A percentile compares a stretch with the other conserved stretches of the same genome.
phyloP scores from a whole-genome alignment of 192 early-diverging fungal genomes.

The Coemansia sp. region DNA sequence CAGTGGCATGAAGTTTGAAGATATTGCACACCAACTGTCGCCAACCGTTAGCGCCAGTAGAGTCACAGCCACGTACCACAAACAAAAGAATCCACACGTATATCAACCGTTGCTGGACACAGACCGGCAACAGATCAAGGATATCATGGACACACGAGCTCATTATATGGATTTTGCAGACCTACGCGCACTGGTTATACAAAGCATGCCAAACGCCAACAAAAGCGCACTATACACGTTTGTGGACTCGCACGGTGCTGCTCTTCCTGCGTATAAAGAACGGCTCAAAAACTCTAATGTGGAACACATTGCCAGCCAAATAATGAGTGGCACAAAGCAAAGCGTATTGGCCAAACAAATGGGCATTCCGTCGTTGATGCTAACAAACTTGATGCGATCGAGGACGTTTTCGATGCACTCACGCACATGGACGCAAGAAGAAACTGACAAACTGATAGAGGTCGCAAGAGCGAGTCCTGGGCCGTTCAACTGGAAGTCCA shows the following conservation, averaged over 20 bases:
- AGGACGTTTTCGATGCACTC: neutral
- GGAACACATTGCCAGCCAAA: neutral
- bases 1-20: slow-evolving; percentile 6
- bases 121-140: neutral
- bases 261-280: neutral
- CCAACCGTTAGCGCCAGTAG: neutral
- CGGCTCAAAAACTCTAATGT: neutral
- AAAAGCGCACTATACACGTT: neutral
- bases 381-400: neutral
- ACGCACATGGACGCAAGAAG: neutral
- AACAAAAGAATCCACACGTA: neutral
- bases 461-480: neutral
- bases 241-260: neutral
- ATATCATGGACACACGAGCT: neutral
- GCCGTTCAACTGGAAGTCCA: neutral
- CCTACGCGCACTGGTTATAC: neutral
- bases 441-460: neutral
- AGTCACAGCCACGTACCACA: neutral
- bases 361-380: neutral
- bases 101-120: neutral
- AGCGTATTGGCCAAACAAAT: neutral
- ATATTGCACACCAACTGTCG: slow-evolving; percentile 9
- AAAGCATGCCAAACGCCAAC: neutral
- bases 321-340: neutral
- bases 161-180: neutral